Evolutionary conservation across 2,329 filamentous ascomycete genomes (phyloP), one percentile per base, ranked within the genome.

Genomic region (Escovopsis weberi): DNA sequence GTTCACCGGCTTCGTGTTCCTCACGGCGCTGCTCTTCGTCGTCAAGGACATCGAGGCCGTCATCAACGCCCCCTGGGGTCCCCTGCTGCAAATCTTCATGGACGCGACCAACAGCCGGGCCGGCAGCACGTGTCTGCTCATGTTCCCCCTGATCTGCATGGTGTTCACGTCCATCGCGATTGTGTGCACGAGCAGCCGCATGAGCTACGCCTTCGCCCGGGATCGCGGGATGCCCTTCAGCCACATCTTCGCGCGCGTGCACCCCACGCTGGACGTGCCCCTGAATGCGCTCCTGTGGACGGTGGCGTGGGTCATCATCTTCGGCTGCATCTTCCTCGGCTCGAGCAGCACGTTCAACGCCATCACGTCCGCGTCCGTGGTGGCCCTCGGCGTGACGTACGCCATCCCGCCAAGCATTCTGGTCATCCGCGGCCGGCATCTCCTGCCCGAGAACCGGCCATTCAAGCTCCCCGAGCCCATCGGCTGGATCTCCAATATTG

Each of bases 331-430:
- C 51, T 80, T 84, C 55, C 66, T 86, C 6, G 82, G 80, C 12
- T 82, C 76, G 2, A 66, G 59, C 19, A 61, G 71, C 50, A 80
- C 81, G 0, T 84, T 86, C 58, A 84, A 81, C 40, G 81, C 82
- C 12, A 82, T 86, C 48, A 72, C 82, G 1, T 76, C 79, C 0
- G 76, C 81, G 0, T 82, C 79, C 0, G 83, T 88, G 0, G 82
- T 87, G 33, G 75, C 82, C 2, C 69, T 88, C 0, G 78, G 79
- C 7, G 64, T 88, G 12, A 82, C 80, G 1, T 88, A 88, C 53
- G 83, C 75, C 9, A 85, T 88, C 30, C 84, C 84, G 0, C 74
- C 83, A 30, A 65, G 72, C 1, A 78, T 88, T 53, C 83, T 86
- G 51, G 71, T 77, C 44, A 56, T 82, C 2, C 74, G 78, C 1